Evolutionary conservation across 257 asterid species (phyloP).

Genomic region (Jaltomata sinuosa): DNA sequence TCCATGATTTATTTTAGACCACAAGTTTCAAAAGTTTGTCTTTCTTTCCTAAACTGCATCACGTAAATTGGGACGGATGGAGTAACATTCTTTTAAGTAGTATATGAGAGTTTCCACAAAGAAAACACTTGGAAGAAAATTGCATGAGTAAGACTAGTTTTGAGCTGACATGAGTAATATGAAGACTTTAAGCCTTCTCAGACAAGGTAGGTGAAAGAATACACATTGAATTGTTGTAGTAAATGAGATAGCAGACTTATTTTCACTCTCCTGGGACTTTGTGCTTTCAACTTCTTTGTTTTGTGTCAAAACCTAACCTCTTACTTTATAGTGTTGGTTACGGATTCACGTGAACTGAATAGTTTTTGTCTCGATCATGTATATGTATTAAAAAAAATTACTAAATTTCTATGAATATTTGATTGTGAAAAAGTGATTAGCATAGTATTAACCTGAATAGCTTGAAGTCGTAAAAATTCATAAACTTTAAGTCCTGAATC

Average conservation of each 20-base stretch:
- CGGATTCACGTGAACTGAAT: background rate
- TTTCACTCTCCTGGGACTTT: background rate
- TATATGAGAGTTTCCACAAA: background rate
- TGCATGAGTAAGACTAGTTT: background rate
- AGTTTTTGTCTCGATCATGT: background rate
- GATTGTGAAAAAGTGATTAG: background rate
- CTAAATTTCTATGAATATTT: background rate
- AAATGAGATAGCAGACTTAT: background rate
- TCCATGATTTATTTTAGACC: no score
- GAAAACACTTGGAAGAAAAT: background rate
- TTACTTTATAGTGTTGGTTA: background rate
- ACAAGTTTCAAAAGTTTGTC: no score
- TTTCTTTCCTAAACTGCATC: no score
- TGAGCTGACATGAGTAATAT: background rate
- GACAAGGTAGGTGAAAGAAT: background rate
- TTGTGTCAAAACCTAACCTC: background rate
- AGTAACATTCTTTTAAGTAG: background rate
- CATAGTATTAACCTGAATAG: background rate
- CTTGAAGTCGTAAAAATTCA: background rate
- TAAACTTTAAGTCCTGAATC: background rate
- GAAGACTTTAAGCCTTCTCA: background rate
- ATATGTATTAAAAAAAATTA: background rate
- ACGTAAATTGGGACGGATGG: accelerated
- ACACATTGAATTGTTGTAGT: background rate
- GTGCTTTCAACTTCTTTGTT: background rate